Percentiles rank a stretch among this genome's conserved stretches.
These are phyloP conservation scores for Quercus dentata DNA, from an alignment of 306 rosid genomes.

Conservation along the genomic window DNA sequence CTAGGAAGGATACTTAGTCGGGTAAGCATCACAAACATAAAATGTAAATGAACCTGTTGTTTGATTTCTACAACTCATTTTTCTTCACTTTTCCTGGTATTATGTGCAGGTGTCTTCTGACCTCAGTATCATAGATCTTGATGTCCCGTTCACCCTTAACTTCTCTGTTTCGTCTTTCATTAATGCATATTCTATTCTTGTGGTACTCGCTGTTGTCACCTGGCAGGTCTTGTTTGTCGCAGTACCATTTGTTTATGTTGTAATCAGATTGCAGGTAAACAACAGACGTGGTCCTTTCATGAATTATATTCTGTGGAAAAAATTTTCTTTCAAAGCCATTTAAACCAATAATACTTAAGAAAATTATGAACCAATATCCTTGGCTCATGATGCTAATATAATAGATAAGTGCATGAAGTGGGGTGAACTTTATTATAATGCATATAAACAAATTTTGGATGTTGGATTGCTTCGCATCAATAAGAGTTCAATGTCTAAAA, in stretches of 20 bases:
- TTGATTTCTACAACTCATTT: neutral
- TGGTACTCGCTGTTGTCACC: constrained; percentile 40
- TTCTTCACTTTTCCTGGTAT: neutral
- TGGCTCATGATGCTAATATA: neutral
- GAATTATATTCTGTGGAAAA: neutral
- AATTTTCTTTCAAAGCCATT: neutral
- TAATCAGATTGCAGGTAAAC: constrained; percentile 47
- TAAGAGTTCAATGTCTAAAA: too few species aligned
- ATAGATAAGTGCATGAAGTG: neutral
- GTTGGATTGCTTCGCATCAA: neutral
- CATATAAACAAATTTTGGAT: neutral
- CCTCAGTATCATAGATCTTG: constrained; percentile 48
- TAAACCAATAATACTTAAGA: neutral
- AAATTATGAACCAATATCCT: neutral
- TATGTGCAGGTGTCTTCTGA: constrained; percentile 48
- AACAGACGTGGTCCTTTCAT: neutral
- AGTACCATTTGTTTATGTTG: constrained; percentile 33
- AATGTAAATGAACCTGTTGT: neutral
- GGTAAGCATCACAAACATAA: constrained; percentile 27
- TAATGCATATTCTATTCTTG: constrained; percentile 23
- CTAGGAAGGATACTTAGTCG: constrained; percentile 61
- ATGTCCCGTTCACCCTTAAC: constrained; percentile 29
- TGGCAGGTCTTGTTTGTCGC: constrained; percentile 55
- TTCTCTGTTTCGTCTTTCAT: constrained; percentile 13
- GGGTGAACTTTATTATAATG: too few species aligned